These are phyloP conservation scores for Thinopyrum elongatum DNA, from an alignment of 176 grass and related monocot species.

Conservation along the genomic window DNA sequence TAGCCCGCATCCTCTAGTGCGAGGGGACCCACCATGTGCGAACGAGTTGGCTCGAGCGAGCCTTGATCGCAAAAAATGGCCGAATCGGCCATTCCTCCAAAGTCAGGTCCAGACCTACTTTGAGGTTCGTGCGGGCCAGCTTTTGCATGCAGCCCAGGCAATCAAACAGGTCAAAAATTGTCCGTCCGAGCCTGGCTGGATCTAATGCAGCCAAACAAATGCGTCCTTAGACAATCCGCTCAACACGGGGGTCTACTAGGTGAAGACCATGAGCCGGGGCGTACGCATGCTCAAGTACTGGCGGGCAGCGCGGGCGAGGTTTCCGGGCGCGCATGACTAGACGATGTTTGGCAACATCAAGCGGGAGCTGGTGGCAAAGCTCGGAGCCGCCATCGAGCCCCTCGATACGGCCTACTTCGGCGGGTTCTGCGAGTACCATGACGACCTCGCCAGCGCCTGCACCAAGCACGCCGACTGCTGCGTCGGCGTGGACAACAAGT, in stretches of 20 bases:
- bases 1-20: no score
- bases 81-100: no score
- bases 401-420: conserved; percentile 43
- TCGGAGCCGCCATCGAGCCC: conserved; percentile 25
- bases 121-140: no score
- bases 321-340: conserved; percentile 36
- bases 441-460: conserved; percentile 23
- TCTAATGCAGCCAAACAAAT: no score
- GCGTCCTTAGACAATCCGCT: conserved; percentile 18
- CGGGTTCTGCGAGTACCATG: conserved; percentile 40
- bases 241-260: conserved; percentile 52
- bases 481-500: conserved; percentile 37
- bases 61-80: no score
- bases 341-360: conserved; percentile 41
- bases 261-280: conserved; percentile 34
- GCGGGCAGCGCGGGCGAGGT: conserved; percentile 25
- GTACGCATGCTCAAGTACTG: conserved; percentile 34
- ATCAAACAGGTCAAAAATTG: no score
- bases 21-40: no score
- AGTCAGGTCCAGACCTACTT: no score
- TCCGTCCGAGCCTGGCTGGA: no score
- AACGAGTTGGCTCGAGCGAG: no score
- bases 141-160: no score
- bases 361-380: conserved; percentile 13
- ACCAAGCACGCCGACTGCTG: conserved; percentile 72